These are phyloP conservation scores for Pascua guehoae DNA, from an alignment of 1,284 basidiomycete genomes.

Conservation along the genomic window DNA sequence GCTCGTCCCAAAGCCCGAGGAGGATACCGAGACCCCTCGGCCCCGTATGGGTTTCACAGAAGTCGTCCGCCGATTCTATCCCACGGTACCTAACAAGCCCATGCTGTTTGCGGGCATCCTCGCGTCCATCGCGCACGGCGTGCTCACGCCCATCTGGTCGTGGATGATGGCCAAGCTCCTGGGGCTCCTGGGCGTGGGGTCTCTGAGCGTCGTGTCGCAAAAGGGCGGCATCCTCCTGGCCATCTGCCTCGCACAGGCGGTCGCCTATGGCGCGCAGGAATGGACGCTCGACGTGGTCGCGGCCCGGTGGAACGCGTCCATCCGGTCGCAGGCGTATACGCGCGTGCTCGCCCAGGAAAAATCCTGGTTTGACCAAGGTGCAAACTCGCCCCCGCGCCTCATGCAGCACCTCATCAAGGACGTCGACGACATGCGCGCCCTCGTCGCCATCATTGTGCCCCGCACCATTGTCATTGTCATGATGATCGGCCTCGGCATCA, in stretches of 20 bases:
- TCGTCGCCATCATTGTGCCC: constrained; percentile 71
- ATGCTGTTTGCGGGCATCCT: constrained; percentile 66
- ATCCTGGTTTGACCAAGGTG: constrained; percentile 75
- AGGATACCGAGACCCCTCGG: too few relatives aligned
- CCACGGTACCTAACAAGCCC: constrained; percentile 70
- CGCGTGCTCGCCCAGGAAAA: constrained; percentile 78
- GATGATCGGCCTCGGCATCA: constrained; percentile 77
- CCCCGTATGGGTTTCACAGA: constrained; percentile 44
- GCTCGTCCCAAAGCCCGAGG: too few relatives aligned
- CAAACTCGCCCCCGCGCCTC: constrained; percentile 63
- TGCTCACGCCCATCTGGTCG: constrained; percentile 87
- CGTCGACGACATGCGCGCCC: constrained; percentile 77
- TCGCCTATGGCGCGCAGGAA: constrained; percentile 69
- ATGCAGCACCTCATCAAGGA: constrained; percentile 83
- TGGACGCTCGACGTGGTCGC: constrained; percentile 70
- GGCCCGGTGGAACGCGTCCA: constrained; percentile 68
- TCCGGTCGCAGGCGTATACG: constrained; percentile 62
- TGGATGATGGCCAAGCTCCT: constrained; percentile 80
- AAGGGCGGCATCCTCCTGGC: constrained; percentile 56
- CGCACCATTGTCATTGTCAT: constrained; percentile 68
- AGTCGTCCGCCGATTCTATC: constrained; percentile 62
- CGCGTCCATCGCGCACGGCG: constrained; percentile 65
- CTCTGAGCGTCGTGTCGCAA: constrained; percentile 61
- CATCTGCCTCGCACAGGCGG: constrained; percentile 69
- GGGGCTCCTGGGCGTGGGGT: constrained; percentile 70